Evolutionary conservation across 176 grass and related monocot genomes (phyloP), one percentile per base, ranked within the genome.

Genomic region (Calamus simplicifolius): DNA sequence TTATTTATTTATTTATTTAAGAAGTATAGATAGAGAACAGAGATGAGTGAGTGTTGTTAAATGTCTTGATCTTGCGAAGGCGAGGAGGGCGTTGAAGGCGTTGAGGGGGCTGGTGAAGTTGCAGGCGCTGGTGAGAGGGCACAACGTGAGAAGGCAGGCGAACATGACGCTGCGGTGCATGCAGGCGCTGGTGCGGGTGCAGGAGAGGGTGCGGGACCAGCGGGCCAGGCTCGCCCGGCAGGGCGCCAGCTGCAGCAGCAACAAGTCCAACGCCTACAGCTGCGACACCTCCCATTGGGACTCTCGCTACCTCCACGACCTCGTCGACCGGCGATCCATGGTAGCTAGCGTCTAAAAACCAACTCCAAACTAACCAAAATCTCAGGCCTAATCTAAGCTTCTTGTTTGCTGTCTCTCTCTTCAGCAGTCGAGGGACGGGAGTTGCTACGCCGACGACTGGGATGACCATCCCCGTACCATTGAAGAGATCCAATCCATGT

Each of bases 151-250:
- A 12, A 92, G 85, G 59, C 93, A 98, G 58, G 93, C 87, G 48
- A 89, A 92, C 73, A 85, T 92, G 93, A 92, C 93, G 63, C 81
- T 98, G 3, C 78, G 93, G 18, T 89, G 93, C 79, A 98, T 98
- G 93, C 93, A 98, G 74, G 93, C 93, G n/a, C 84, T 98, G 35
- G 87, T 92, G 13, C 72, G 93, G 29, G 93, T 98, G 14, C 93
- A 98, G 75, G 87, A 81, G 16, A 81, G 93, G 0, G 87, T 98
- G 5, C 64, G 93, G 3, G 93, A 98, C 84, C 87, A 92, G 74
- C 78, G 87, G 18, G 75, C 88, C 58, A 75, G 93, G 14, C 84
- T 98, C 35, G 87, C 93, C 1, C 84, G 92, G 25, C 78, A 92
- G 15, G 83, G 35, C 10, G 8, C 35, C 35, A 43, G 35, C 35